phyloP scores from a whole-genome alignment of 2,329 filamentous ascomycete genomes.

The Fusarium nurragi region DNA sequence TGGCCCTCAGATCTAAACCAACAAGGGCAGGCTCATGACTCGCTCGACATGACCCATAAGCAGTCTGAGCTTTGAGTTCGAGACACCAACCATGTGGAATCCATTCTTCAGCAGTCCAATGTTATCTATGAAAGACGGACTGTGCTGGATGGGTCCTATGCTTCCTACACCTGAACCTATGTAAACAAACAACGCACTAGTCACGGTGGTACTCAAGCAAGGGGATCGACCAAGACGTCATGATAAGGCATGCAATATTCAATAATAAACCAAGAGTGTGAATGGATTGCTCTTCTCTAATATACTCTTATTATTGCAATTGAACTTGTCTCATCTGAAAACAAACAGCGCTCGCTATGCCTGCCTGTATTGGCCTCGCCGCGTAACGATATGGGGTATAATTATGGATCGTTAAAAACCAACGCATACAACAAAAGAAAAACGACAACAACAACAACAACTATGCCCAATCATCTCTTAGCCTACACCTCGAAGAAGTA shows the following conservation, averaged over 20 bases:
- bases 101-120: background rate
- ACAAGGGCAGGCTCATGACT: background rate
- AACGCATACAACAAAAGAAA: conserved; percentile 34
- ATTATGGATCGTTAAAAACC: conserved; percentile 34
- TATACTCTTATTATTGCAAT: background rate
- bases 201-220: background rate
- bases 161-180: conserved; percentile 1
- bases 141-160: background rate
- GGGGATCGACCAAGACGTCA: background rate
- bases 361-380: conserved; percentile 14
- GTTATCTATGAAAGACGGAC: background rate
- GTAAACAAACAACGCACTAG: conserved; percentile 5
- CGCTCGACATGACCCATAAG: background rate
- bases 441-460: background rate
- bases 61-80: background rate
- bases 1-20: background rate
- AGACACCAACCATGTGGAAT: background rate
- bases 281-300: background rate
- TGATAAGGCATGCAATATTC: background rate
- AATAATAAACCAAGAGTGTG: background rate
- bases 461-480: background rate
- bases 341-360: conserved; percentile 36
- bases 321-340: conserved; percentile 14
- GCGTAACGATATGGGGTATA: conserved; percentile 35
- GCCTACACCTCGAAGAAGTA: conserved; percentile 84